phyloP scores from a whole-genome alignment of 768 basidiomycete genomes.

The Lentinula sp. region DNA sequence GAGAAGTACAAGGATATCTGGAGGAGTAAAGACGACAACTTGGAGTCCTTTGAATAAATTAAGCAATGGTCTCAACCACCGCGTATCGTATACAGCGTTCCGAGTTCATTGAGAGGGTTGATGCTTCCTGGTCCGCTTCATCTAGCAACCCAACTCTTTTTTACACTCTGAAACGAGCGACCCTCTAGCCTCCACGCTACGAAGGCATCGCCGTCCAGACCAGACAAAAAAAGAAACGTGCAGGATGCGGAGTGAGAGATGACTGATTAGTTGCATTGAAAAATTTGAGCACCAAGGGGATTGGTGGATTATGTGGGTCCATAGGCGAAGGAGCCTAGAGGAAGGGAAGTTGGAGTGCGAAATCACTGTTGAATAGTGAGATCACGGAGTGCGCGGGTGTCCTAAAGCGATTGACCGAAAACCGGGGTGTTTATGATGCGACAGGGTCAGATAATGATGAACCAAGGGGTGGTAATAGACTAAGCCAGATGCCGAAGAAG shows the following conservation, averaged over 20 bases:
- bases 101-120: neutral
- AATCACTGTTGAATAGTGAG: neutral
- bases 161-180: slow-evolving; percentile 1
- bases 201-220: neutral
- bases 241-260: slow-evolving; percentile 4
- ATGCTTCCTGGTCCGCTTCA: neutral
- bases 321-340: neutral
- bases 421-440: neutral
- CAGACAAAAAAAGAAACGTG: slow-evolving; percentile 2
- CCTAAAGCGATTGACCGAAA: slow-evolving; percentile 4
- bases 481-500: slow-evolving; percentile 1
- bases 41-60: neutral
- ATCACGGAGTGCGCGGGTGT: slow-evolving; percentile 1
- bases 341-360: neutral
- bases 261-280: neutral
- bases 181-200: slow-evolving; percentile 1
- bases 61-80: slow-evolving; percentile 4
- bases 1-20: neutral
- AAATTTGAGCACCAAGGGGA: neutral
- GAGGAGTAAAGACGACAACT: neutral
- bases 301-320: neutral
- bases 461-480: neutral
- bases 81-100: slow-evolving; percentile 7
- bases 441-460: neutral
- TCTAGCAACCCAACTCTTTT: neutral